A percentile compares a stretch with the other conserved stretches of the same genome.
phyloP scores from a whole-genome alignment of 2,329 filamentous ascomycete species.

The Myriosclerotinia curreyana region DNA sequence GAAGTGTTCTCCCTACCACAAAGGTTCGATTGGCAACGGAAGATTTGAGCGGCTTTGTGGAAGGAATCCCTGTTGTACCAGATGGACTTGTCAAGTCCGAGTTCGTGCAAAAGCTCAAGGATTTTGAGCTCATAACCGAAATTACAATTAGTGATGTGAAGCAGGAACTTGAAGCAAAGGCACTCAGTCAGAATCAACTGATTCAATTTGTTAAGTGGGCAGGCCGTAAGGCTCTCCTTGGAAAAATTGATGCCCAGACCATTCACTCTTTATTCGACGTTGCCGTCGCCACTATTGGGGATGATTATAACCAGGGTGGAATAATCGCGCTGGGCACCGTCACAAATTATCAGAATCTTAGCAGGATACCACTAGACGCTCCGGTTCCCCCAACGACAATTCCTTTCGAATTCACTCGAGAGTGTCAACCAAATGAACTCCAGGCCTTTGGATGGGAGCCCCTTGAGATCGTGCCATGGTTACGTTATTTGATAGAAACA shows the following conservation, averaged over 20 bases:
- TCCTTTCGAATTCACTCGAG: slow-evolving; percentile 77
- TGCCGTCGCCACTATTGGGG: slow-evolving; percentile 68
- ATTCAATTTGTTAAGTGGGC: slow-evolving; percentile 83
- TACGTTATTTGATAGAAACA: slow-evolving; percentile 73
- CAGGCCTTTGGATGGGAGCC: slow-evolving; percentile 83
- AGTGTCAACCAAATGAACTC: slow-evolving; percentile 64
- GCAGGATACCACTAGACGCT: slow-evolving; percentile 74
- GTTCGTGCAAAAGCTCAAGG: slow-evolving; percentile 77
- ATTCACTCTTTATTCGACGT: slow-evolving; percentile 72
- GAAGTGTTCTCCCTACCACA: slow-evolving; percentile 80
- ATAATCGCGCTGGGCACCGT: slow-evolving; percentile 78
- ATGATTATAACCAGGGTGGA: slow-evolving; percentile 58
- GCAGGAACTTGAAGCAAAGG: slow-evolving; percentile 75
- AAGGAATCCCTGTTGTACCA: slow-evolving; percentile 83
- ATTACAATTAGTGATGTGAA: slow-evolving; percentile 86
- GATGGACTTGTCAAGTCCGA: slow-evolving; percentile 68
- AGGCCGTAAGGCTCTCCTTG: slow-evolving; percentile 65
- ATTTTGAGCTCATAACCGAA: slow-evolving; percentile 81
- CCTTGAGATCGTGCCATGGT: slow-evolving; percentile 80
- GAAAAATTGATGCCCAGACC: slow-evolving; percentile 67
- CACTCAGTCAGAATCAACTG: slow-evolving; percentile 74
- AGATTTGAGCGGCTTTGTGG: slow-evolving; percentile 69
- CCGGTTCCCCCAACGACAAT: slow-evolving; percentile 80
- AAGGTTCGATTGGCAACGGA: slow-evolving; percentile 73
- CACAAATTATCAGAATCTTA: slow-evolving; percentile 69